These are phyloP conservation scores for Fusarium duplospermum DNA, from an alignment of 2,329 filamentous ascomycete genomes.

Conservation along the genomic window DNA sequence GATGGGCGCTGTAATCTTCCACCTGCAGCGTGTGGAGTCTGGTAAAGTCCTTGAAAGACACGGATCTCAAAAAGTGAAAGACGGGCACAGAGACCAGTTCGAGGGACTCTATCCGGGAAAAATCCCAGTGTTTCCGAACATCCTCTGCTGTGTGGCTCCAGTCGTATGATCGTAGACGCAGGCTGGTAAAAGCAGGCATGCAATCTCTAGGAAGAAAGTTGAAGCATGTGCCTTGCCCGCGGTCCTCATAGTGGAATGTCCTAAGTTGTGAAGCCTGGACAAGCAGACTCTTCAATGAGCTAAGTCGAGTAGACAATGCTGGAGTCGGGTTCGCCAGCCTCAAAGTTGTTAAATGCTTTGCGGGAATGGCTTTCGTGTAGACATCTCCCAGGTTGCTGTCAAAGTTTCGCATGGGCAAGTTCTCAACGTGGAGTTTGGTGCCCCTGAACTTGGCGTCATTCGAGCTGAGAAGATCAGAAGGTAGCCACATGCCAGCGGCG, in stretches of 20 bases:
- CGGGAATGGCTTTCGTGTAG: constrained; percentile 54
- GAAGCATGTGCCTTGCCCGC: constrained; percentile 60
- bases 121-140: constrained; percentile 58
- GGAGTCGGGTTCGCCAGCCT: constrained; percentile 54
- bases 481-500: constrained; percentile 47
- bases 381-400: constrained; percentile 48
- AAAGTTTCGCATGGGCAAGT: constrained; percentile 54
- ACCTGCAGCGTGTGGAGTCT: constrained; percentile 53
- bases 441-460: constrained; percentile 44
- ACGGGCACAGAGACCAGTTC: constrained; percentile 58
- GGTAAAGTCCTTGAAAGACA: constrained; percentile 52
- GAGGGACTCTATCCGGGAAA: constrained; percentile 56
- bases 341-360: constrained; percentile 53
- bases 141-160: constrained; percentile 57
- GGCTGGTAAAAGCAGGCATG: constrained; percentile 55
- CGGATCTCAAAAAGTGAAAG: constrained; percentile 57
- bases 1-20: constrained; percentile 59
- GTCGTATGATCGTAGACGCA: constrained; percentile 60
- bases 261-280: constrained; percentile 50
- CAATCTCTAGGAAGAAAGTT: constrained; percentile 53
- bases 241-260: constrained; percentile 57
- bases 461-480: constrained; percentile 53
- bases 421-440: constrained; percentile 54
- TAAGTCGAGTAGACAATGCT: constrained; percentile 55
- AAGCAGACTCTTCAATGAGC: constrained; percentile 57